Conservation (phyloP, 352 stramenopile species). For the Phytophthora pisi region DNA sequence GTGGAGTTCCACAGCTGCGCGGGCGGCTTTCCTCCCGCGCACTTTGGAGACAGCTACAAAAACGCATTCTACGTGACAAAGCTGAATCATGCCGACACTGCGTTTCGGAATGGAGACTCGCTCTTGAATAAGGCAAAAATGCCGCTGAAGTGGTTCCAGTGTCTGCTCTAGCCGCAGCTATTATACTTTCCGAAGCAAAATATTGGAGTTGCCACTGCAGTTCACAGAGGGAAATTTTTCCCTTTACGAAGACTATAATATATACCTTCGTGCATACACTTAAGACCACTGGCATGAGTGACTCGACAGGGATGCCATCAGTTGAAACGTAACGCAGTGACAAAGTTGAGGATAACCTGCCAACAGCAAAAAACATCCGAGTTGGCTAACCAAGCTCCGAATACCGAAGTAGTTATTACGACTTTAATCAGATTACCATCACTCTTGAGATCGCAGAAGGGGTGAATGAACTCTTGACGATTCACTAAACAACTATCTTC, state of each 20-base stretch:
- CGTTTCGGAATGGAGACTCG: slow-evolving; percentile 53
- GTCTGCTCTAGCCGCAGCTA: slow-evolving; percentile 40
- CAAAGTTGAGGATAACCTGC: slow-evolving; percentile 1
- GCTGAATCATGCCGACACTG: slow-evolving; percentile 44
- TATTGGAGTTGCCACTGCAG: neutral
- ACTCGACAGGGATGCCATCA: neutral
- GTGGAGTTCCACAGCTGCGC: slow-evolving; percentile 58
- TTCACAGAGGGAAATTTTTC: neutral
- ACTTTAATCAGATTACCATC: too few species aligned
- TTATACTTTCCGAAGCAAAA: neutral
- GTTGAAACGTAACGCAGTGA: neutral
- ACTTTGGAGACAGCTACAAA: slow-evolving; percentile 42
- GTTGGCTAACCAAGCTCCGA: neutral
- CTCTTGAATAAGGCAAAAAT: slow-evolving; percentile 50
- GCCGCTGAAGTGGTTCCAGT: slow-evolving; percentile 75
- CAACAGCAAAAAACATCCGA: neutral
- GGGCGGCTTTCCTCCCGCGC: slow-evolving; percentile 22
- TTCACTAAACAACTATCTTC: too few species aligned
- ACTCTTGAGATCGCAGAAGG: too few species aligned
- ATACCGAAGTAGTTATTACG: too few species aligned
- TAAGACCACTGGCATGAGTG: neutral
- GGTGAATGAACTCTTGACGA: too few species aligned
- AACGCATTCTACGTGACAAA: slow-evolving; percentile 50
- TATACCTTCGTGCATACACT: too few species aligned
- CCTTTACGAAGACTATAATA: too few species aligned